Conservation (phyloP, 2,329 filamentous ascomycete genomes). For the Pyrenophora teres region DNA sequence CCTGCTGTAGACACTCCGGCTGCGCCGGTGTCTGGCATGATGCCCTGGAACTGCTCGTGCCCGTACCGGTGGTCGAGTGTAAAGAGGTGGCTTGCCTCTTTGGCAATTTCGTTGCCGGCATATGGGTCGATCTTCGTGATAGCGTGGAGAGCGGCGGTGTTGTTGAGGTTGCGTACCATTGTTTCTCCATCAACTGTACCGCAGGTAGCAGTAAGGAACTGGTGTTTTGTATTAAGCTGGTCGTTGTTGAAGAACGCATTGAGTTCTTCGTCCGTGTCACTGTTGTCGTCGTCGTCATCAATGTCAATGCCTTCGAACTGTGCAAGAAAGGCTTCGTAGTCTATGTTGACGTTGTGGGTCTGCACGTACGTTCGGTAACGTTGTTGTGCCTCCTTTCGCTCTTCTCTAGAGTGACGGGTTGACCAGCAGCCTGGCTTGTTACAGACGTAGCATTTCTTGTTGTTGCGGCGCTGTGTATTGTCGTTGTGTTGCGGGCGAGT, state of each 20-base stretch:
- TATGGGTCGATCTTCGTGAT: neutral
- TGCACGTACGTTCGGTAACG: neutral
- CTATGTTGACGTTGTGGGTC: too few species aligned
- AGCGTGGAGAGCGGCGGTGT: neutral
- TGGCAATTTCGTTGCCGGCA: neutral
- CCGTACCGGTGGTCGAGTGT: neutral
- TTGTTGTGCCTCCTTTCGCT: neutral
- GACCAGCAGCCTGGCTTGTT: neutral
- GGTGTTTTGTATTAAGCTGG: too few species aligned
- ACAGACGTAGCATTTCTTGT: neutral
- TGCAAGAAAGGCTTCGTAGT: neutral
- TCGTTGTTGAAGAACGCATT: too few species aligned
- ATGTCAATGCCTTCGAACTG: neutral
- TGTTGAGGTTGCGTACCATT: too few species aligned
- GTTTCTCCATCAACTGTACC: too few species aligned
- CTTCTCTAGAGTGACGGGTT: neutral
- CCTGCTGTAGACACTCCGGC: neutral
- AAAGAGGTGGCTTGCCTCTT: neutral
- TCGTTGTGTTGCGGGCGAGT: too few species aligned
- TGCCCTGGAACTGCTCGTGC: neutral
- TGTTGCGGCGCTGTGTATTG: too few species aligned
- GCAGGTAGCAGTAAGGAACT: too few species aligned
- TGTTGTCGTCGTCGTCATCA: too few species aligned
- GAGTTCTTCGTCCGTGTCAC: too few species aligned
- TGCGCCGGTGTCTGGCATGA: neutral